Evolutionary conservation across 352 stramenopile species (phyloP), one percentile per base, ranked within the genome.

Genomic region (Phytopythium delawarense): DNA sequence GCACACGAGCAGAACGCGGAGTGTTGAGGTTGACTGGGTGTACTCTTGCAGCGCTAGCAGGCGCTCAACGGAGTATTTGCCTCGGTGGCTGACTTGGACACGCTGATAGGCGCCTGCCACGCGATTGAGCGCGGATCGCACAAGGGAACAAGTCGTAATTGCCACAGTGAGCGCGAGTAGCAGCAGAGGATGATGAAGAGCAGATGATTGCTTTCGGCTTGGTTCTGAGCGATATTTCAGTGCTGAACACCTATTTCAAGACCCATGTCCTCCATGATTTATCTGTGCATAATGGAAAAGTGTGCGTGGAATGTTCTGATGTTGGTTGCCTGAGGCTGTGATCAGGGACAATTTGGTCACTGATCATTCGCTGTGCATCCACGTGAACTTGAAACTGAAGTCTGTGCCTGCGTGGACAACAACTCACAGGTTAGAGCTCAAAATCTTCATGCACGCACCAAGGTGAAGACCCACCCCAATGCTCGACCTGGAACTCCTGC

Each of bases 41-140:
- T 75, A 72, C 35, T 72, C 63, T 48, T 75, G 61, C 0, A 75
- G 61, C 20, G 64, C 64, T 7, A 72, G 30, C 2, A 75, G 34
- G 1, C 64, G 61, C 20, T 75, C 68, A 18, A 75, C 53, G 0
- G 64, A 75, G 44, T 72, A 75, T 20, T 69, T 66, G 4, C 68
- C 68, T 16, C 61, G 46, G 20, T 75, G 64, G 23, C 37, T 70
- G 16, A 71, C 63, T 71, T 74, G 63, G n/a, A 37, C 59, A 7
- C 50, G 50, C 6, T 16, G 42, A 13, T 15, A 25, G 6, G 42
- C 20, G 42, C 7, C 25, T 6, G 25, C 1, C 23, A 25, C 5
- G 20, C 18, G 12, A 1, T 15, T 49, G 42, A 49, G 5, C 13
- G 7, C 18, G 16, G 7, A 21, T 4, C 42, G 4, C 2, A n/a